A percentile compares a stretch with the other conserved stretches of the same genome.
phyloP scores from a whole-genome alignment of 2,329 filamentous ascomycete genomes.

The Metarhizium humberi region DNA sequence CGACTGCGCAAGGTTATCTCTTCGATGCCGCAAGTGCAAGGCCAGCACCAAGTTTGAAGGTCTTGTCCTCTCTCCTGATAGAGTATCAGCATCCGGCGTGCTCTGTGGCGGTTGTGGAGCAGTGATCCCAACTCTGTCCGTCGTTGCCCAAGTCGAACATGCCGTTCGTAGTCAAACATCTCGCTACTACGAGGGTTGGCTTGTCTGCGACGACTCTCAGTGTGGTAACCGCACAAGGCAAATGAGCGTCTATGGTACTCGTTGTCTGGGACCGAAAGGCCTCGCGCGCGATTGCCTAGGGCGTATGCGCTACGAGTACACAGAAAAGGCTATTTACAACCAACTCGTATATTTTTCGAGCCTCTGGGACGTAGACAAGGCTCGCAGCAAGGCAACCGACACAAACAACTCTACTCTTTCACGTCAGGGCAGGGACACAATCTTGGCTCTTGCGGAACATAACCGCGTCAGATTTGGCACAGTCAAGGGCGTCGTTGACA shows the following conservation, averaged over 20 bases:
- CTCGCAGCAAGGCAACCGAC: slow-evolving; percentile 42
- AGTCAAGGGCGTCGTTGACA: slow-evolving; percentile 67
- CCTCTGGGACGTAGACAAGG: slow-evolving; percentile 85
- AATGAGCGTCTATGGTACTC: slow-evolving; percentile 84
- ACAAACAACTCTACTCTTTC: slow-evolving; percentile 36
- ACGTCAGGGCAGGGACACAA: slow-evolving; percentile 50
- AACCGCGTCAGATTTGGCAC: slow-evolving; percentile 74
- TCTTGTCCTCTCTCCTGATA: slow-evolving; percentile 46
- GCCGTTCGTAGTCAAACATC: slow-evolving; percentile 71
- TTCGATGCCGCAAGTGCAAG: slow-evolving; percentile 79
- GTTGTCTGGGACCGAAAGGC: slow-evolving; percentile 80
- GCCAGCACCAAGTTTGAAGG: slow-evolving; percentile 66
- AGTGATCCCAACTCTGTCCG: slow-evolving; percentile 57
- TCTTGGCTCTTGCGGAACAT: slow-evolving; percentile 66
- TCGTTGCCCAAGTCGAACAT: slow-evolving; percentile 80
- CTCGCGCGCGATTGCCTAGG: slow-evolving; percentile 78
- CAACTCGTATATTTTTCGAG: slow-evolving; percentile 81
- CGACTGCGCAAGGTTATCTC: slow-evolving; percentile 63
- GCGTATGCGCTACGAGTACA: slow-evolving; percentile 78
- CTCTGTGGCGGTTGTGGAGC: slow-evolving; percentile 61
- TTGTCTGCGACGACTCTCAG: slow-evolving; percentile 80
- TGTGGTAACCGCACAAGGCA: slow-evolving; percentile 83
- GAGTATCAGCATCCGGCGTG: slow-evolving; percentile 66
- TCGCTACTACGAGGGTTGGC: slow-evolving; percentile 86
- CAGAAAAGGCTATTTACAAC: slow-evolving; percentile 88